These are phyloP conservation scores for Epichloe hybrida DNA, from an alignment of 2,329 filamentous ascomycete genomes.

Conservation along the genomic window DNA sequence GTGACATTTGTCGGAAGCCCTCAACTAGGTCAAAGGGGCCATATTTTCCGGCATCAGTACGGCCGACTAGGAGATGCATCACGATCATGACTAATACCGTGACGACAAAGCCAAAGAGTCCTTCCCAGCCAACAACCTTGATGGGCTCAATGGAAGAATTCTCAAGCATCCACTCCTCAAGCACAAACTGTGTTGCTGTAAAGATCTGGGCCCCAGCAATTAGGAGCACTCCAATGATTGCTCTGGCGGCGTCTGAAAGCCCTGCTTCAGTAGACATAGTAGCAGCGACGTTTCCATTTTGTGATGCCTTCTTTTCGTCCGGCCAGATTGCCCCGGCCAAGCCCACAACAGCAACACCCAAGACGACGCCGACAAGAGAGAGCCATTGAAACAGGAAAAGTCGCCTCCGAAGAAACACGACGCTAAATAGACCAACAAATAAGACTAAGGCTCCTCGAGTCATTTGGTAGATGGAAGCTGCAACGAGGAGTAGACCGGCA, in stretches of 20 bases:
- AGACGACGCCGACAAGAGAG: slow-evolving; percentile 71
- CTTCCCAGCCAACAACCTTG: slow-evolving; percentile 91
- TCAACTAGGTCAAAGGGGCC: slow-evolving; percentile 88
- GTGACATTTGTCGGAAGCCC: slow-evolving; percentile 67
- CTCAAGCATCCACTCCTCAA: slow-evolving; percentile 84
- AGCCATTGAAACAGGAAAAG: slow-evolving; percentile 87
- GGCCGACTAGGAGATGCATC: slow-evolving; percentile 64
- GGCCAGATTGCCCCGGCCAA: slow-evolving; percentile 74
- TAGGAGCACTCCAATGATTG: slow-evolving; percentile 71
- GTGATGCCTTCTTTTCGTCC: slow-evolving; percentile 40
- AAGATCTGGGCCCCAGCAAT: slow-evolving; percentile 95
- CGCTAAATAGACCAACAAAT: slow-evolving; percentile 91
- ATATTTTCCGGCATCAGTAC: slow-evolving; percentile 56
- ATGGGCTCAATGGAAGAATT: slow-evolving; percentile 58
- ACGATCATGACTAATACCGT: slow-evolving; percentile 70
- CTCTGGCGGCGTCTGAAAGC: slow-evolving; percentile 26
- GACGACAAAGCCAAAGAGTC: slow-evolving; percentile 73
- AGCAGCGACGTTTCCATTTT: slow-evolving; percentile 14
- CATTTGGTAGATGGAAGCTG: slow-evolving; percentile 97
- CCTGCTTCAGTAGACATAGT: slow-evolving; percentile 26
- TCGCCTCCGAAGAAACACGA: slow-evolving; percentile 71
- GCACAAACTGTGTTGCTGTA: slow-evolving; percentile 88
- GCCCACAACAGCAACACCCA: slow-evolving; percentile 80
- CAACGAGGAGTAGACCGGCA: slow-evolving; percentile 82
- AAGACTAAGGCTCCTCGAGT: slow-evolving; percentile 86